phyloP scores from a whole-genome alignment of 768 basidiomycete species.

The Amanita pseudoporphyria region DNA sequence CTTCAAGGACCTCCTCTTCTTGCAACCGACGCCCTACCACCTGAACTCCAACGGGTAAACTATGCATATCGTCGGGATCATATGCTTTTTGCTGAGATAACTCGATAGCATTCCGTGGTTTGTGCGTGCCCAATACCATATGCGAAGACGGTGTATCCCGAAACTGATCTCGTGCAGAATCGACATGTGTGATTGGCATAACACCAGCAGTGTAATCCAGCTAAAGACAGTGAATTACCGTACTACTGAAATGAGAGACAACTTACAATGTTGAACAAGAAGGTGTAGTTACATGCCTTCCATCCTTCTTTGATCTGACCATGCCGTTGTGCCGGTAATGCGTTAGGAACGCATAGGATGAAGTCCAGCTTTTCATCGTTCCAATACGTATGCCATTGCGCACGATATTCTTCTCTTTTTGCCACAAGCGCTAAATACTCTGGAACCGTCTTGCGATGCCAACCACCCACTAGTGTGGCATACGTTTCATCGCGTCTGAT shows the following conservation, averaged over 20 bases:
- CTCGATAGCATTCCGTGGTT: conserved; percentile 33
- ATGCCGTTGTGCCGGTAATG: conserved; percentile 45
- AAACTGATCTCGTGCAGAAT: conserved; percentile 31
- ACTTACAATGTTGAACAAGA: conserved; percentile 52
- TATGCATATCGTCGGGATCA: conserved; percentile 41
- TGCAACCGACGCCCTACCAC: conserved; percentile 48
- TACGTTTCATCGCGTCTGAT: conserved; percentile 42
- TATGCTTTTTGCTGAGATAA: conserved; percentile 40
- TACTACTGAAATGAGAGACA: neutral
- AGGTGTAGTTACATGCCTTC: conserved; percentile 48
- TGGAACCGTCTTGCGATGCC: conserved; percentile 30
- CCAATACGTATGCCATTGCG: conserved; percentile 32
- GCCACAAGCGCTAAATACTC: conserved; percentile 42
- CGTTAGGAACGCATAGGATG: conserved; percentile 44
- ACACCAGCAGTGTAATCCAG: conserved; percentile 40
- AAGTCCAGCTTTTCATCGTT: conserved; percentile 40
- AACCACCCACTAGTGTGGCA: conserved; percentile 42
- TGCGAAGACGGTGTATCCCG: conserved; percentile 9
- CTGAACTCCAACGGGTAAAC: conserved; percentile 53
- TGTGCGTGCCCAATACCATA: conserved; percentile 15
- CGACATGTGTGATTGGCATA: conserved; percentile 47
- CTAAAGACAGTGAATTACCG: conserved; percentile 10
- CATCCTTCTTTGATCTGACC: conserved; percentile 42
- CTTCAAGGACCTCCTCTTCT: conserved; percentile 55
- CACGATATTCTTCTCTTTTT: conserved; percentile 33